phyloP scores from a whole-genome alignment of 495 filamentous ascomycete genomes.

The Viridothelium virens region DNA sequence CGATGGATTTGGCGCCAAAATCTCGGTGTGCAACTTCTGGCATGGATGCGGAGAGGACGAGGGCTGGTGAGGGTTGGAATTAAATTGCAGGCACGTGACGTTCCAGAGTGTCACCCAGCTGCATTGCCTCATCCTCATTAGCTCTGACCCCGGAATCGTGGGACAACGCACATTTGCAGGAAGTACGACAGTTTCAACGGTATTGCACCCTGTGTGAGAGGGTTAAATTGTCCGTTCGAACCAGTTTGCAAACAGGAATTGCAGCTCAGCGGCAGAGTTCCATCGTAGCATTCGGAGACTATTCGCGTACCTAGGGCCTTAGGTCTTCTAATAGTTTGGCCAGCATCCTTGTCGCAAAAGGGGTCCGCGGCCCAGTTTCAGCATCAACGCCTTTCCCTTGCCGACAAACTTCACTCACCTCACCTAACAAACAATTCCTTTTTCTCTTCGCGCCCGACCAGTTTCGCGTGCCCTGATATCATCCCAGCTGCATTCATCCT shows the following conservation, averaged over 20 bases:
- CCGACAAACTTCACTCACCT: slow-evolving; percentile 7
- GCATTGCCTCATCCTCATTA: no score
- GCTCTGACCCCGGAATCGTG: background rate
- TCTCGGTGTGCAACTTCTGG: background rate
- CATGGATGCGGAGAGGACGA: slow-evolving; percentile 2
- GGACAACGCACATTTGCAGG: background rate
- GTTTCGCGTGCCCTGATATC: background rate
- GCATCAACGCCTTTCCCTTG: slow-evolving; percentile 11
- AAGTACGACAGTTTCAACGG: background rate
- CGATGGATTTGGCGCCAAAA: background rate
- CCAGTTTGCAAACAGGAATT: background rate
- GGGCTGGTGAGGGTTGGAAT: background rate
- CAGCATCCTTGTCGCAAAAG: background rate
- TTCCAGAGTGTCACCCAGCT: background rate
- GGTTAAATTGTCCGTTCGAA: background rate
- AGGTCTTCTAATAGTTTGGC: background rate
- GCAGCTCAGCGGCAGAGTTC: background rate
- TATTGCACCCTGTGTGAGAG: background rate
- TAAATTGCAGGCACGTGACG: background rate
- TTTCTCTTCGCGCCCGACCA: background rate
- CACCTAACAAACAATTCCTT: background rate
- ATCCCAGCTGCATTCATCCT: background rate
- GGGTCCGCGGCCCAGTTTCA: background rate
- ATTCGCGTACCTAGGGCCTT: background rate
- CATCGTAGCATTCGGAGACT: background rate